A percentile compares a stretch with the other conserved stretches of the same genome.
Conservation (phyloP, 352 stramenopile genomes). For the Phytophthora kernoviae region DNA sequence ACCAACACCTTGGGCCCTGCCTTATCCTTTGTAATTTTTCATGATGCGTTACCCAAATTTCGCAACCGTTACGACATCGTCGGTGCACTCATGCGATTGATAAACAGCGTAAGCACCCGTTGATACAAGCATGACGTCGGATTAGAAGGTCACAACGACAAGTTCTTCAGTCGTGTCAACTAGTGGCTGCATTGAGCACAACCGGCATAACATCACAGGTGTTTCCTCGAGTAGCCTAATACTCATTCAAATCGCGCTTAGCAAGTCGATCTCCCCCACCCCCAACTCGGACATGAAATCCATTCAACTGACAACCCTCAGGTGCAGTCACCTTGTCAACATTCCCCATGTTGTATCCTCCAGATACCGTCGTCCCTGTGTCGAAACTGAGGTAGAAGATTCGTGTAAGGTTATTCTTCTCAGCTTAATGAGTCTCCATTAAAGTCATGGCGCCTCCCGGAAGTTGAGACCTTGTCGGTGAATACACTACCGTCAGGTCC, state of each 20-base stretch:
- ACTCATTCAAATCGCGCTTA: conserved; percentile 15
- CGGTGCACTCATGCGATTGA: no score
- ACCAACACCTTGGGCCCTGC: no score
- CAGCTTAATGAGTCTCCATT: conserved; percentile 1
- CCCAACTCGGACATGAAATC: conserved; percentile 11
- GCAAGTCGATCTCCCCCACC: conserved; percentile 13
- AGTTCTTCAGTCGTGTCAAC: no score
- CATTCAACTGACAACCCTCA: conserved; percentile 15
- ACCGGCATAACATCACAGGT: no score
- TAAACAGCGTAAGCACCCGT: no score
- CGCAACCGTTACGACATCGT: no score
- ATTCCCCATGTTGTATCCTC: not conserved
- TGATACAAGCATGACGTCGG: no score
- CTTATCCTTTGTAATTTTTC: no score
- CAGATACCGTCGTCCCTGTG: not conserved
- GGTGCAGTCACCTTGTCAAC: conserved; percentile 5
- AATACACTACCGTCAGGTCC: conserved; percentile 12
- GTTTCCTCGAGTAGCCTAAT: conserved; percentile 4
- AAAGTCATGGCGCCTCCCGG: not conserved
- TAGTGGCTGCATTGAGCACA: no score
- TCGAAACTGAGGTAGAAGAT: conserved; percentile 11
- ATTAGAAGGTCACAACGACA: no score
- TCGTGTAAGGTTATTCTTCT: not conserved
- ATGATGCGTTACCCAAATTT: no score
- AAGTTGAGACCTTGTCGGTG: conserved; percentile 1